Percentiles rank a stretch among this genome's conserved stretches.
Evolutionary conservation across 352 stramenopile species (phyloP).

Genomic region (Phytophthora nicotianae): DNA sequence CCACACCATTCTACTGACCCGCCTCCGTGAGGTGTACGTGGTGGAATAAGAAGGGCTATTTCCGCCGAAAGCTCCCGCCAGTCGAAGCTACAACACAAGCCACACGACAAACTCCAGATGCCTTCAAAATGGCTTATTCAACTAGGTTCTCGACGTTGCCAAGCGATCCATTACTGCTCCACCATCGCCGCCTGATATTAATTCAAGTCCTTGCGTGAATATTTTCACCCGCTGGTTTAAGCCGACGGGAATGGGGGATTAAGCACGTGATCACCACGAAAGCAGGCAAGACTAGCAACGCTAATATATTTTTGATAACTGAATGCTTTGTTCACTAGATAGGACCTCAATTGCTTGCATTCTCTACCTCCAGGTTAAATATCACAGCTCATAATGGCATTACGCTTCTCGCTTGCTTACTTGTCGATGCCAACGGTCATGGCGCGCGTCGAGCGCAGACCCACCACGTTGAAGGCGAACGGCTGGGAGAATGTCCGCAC

Average conservation of each 20-base stretch:
- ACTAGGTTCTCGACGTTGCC: neutral
- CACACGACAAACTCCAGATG: slow-evolving; percentile 2
- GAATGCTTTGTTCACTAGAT: slow-evolving; percentile 9
- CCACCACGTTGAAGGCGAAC: slow-evolving; percentile 48
- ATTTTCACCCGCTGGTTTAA: neutral
- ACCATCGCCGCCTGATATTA: neutral
- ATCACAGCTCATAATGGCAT: slow-evolving; percentile 30
- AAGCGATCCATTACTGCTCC: neutral
- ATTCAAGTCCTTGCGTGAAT: neutral
- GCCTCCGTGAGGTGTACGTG: neutral
- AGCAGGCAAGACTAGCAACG: slow-evolving; percentile 6
- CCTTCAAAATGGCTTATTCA: neutral
- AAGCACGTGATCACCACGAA: neutral
- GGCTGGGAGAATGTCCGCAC: slow-evolving; percentile 47
- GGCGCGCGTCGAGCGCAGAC: slow-evolving; percentile 42
- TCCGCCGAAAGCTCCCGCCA: neutral
- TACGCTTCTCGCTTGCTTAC: slow-evolving; percentile 7
- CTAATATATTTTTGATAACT: slow-evolving; percentile 25
- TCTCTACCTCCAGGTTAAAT: slow-evolving; percentile 38
- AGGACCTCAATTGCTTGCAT: slow-evolving; percentile 11
- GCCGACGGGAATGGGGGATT: too few relatives aligned
- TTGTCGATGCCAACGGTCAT: slow-evolving; percentile 41
- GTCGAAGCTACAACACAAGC: neutral
- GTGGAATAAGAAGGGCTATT: slow-evolving; percentile 5
- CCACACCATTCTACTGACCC: neutral